Evolutionary conservation across 768 basidiomycete genomes (phyloP).

Genomic region (Rhizopogon roseolus): DNA sequence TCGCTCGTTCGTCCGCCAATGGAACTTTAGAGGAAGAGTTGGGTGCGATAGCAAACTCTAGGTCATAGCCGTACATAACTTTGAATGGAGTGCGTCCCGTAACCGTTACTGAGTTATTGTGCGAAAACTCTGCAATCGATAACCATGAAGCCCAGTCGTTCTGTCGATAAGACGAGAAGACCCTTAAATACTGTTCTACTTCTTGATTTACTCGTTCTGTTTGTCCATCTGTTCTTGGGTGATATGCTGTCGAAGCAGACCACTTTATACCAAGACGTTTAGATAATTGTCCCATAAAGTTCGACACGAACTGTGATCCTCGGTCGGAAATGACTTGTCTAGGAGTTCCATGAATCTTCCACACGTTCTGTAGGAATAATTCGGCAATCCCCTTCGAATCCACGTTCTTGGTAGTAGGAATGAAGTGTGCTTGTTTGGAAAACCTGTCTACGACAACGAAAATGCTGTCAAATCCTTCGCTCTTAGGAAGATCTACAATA

Average conservation of each 20-base stretch:
- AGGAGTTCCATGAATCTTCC: conserved; percentile 2
- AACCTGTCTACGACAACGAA: background rate
- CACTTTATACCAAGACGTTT: background rate
- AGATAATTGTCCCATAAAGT: background rate
- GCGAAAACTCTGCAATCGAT: conserved; percentile 26
- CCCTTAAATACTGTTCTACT: conserved; percentile 32
- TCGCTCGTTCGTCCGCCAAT: conserved; percentile 5
- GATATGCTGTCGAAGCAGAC: conserved; percentile 28
- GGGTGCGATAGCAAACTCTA: background rate
- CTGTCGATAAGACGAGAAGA: conserved; percentile 27
- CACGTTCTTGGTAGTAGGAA: background rate
- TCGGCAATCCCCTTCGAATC: background rate
- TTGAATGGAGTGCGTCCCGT: conserved; percentile 29
- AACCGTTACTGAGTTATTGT: conserved; percentile 24
- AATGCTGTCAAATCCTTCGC: background rate
- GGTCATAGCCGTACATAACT: background rate
- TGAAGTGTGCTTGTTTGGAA: background rate
- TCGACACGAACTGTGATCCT: background rate
- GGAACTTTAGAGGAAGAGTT: background rate
- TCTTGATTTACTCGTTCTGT: conserved; percentile 33
- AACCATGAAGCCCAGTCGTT: conserved; percentile 31
- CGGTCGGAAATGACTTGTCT: background rate
- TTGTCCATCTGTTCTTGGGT: conserved; percentile 37
- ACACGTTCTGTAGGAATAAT: background rate
- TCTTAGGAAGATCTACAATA: background rate